These are phyloP conservation scores for Aureobasidium sp. DNA, from an alignment of 2,329 filamentous ascomycete genomes.

Conservation along the genomic window DNA sequence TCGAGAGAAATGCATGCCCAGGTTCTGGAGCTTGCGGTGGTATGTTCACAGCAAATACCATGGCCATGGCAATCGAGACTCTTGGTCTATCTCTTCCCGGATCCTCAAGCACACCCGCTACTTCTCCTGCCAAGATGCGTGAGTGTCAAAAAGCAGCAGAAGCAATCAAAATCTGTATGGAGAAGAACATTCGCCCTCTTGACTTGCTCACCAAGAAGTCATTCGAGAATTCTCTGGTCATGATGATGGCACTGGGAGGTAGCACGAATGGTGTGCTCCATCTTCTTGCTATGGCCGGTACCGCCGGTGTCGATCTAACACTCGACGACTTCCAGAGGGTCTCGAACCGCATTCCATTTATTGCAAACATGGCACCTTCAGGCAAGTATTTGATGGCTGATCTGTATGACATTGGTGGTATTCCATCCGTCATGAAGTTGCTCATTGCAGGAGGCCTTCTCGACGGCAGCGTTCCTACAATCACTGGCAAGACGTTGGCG, in stretches of 20 bases:
- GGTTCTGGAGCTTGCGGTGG: slow-evolving; percentile 75
- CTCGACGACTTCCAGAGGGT: slow-evolving; percentile 78
- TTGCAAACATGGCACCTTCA: slow-evolving; percentile 76
- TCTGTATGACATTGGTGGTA: slow-evolving; percentile 76
- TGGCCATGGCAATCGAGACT: slow-evolving; percentile 84
- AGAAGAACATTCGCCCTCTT: slow-evolving; percentile 70
- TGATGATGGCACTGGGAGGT: slow-evolving; percentile 88
- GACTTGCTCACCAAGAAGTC: slow-evolving; percentile 71
- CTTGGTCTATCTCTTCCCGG: slow-evolving; percentile 78
- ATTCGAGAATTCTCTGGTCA: slow-evolving; percentile 81
- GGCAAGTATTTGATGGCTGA: slow-evolving; percentile 85
- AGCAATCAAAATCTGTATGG: slow-evolving; percentile 71
- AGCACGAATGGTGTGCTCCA: slow-evolving; percentile 85
- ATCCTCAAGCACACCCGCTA: slow-evolving; percentile 74
- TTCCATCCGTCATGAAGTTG: slow-evolving; percentile 77
- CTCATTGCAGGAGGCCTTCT: slow-evolving; percentile 68
- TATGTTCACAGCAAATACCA: slow-evolving; percentile 93
- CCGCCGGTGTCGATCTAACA: slow-evolving; percentile 66
- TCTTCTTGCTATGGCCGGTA: slow-evolving; percentile 82
- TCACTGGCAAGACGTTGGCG: slow-evolving; percentile 75
- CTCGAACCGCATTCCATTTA: slow-evolving; percentile 73
- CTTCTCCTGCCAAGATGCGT: slow-evolving; percentile 72
- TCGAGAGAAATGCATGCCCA: slow-evolving; percentile 71
- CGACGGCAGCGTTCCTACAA: slow-evolving; percentile 68
- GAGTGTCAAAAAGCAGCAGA: slow-evolving; percentile 77